A percentile compares a stretch with the other conserved stretches of the same genome.
Conservation (phyloP, 805 yeast species). For the Ascoidea asiatica region DNA sequence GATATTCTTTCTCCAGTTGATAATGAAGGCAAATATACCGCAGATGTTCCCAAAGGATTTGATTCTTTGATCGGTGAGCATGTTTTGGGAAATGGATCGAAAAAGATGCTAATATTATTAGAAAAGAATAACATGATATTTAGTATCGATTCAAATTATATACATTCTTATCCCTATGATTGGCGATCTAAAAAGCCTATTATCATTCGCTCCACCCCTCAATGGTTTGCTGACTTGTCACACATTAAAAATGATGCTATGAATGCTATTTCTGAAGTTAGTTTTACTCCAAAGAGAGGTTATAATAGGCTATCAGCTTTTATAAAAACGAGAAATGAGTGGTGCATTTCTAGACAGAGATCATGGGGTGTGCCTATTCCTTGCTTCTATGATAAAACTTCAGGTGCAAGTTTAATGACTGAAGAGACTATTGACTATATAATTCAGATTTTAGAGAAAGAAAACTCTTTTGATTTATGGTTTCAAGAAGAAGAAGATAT, state of each 20-base stretch:
- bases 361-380: constrained; percentile 99
- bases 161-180: constrained; percentile 89
- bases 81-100: constrained; percentile 51
- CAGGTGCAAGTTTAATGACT: constrained; percentile 53
- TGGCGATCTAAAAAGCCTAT: constrained; percentile 96
- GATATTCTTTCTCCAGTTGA: constrained; percentile 69
- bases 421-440: constrained; percentile 42
- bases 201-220: constrained; percentile 90
- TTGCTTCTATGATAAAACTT: constrained; percentile 47
- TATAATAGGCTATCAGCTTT: constrained; percentile 58
- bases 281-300: constrained; percentile 67
- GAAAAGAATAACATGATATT: constrained; percentile 29
- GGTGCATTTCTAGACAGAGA: constrained; percentile 97
- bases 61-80: constrained; percentile 35
- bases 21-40: constrained; percentile 51
- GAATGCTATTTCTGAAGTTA: constrained; percentile 42
- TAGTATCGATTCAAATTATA: constrained; percentile 33
- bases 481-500: constrained; percentile 41
- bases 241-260: constrained; percentile 53
- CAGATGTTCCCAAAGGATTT: constrained; percentile 35
- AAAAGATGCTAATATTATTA: constrained; percentile 29
- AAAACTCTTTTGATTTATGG: constrained; percentile 68
- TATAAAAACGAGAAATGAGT: constrained; percentile 67
- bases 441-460: constrained; percentile 35
- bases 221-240: constrained; percentile 88